Evolutionary conservation across 1,284 basidiomycete species (phyloP), one percentile per base, ranked within the genome.

Genomic region (Malassezia equina): DNA sequence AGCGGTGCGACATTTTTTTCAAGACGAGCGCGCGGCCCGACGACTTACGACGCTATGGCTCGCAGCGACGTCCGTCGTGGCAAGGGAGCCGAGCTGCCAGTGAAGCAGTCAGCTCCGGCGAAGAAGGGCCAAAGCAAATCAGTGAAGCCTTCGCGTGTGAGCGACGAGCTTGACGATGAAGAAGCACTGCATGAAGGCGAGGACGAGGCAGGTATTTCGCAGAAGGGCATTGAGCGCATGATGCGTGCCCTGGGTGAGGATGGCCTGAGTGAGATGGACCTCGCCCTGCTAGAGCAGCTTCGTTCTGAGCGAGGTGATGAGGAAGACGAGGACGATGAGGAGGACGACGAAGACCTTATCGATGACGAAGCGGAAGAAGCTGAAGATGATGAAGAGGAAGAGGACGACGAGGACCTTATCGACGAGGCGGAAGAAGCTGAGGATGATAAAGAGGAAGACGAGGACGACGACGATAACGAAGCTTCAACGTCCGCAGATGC

Each of bases 191-290:
- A 64, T 36, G 49, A 61, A 24, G 70, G 66, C 28, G 69, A 71
- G n/a, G 68, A 62, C 15, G 60, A 65, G 40, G 66, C 69, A 43
- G 69, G 55, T 9, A 47, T 72, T 11, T 67, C 65, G 4, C 54
- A 66, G 27, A 54, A 65, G 56, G 71, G 71, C 8, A 53, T 74
- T 40, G 57, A 70, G 52, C 55, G 66, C 8, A 43, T 74, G 19
- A 67, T 74, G 64, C 60, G 53, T 17, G 69, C 70, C 2, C 59
- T 74, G 2, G 70, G 69, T 8, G 59, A 67, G 2, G 70, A 74
- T 39, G 68, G 67, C 6, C 49, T 73, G 25, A 55, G 63, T 29
- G 69, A 70, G 47, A 56, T 61, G n/a, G 69, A 68, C 31, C 51
- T 61, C 47, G 66, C 67, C 29, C 60, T 63, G 28, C 52, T 73